These are phyloP conservation scores for Royoungia palumana DNA, from an alignment of 768 basidiomycete species.

Conservation along the genomic window DNA sequence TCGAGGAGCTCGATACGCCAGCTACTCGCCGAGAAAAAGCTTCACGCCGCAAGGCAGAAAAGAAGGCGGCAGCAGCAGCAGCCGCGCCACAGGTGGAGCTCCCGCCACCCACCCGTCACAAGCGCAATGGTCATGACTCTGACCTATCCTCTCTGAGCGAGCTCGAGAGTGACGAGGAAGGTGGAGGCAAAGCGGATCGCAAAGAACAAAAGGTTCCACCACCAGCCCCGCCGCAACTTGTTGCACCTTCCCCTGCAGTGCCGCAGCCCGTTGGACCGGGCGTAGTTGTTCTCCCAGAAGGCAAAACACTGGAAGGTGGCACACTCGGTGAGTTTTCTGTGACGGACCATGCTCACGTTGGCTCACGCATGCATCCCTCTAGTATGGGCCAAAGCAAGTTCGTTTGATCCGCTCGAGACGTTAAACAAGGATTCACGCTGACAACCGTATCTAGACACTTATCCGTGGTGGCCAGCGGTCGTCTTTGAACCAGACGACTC, in stretches of 20 bases:
- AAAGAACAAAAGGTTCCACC: constrained; percentile 3
- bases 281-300: constrained; percentile 32
- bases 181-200: not conserved
- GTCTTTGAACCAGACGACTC: constrained; percentile 64
- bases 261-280: constrained; percentile 27
- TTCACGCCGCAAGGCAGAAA: constrained; percentile 42
- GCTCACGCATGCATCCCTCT: not conserved
- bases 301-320: constrained; percentile 45
- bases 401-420: constrained; percentile 13
- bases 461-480: constrained; percentile 87
- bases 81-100: too few relatives aligned
- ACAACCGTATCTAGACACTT: constrained; percentile 48
- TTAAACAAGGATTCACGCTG: constrained; percentile 4
- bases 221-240: constrained; percentile 4
- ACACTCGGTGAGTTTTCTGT: constrained; percentile 54
- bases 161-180: constrained; percentile 32
- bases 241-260: constrained; percentile 6
- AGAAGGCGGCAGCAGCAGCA: constrained; percentile 29
- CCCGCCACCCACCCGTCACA: constrained; percentile 3
- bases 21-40: constrained; percentile 60
- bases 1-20: constrained; percentile 74
- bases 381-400: constrained; percentile 87
- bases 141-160: constrained; percentile 48
- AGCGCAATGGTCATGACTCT: constrained; percentile 31
- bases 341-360: not conserved